Base-by-base conservation (phyloP, 2,329 filamentous ascomycete genomes). In the Diaporthe citriasiana region DNA sequence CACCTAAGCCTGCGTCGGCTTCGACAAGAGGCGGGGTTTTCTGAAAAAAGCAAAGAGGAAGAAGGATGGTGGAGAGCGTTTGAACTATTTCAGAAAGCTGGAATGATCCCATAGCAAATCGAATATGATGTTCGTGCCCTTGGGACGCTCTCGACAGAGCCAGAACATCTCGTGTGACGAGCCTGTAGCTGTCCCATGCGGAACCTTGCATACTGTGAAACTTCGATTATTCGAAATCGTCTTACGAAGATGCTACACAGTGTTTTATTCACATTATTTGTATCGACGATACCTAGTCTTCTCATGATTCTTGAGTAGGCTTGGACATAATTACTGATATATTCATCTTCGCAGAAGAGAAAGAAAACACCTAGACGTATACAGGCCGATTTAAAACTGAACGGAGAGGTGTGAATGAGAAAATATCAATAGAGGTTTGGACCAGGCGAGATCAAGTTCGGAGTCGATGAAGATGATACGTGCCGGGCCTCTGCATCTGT, bases 1-100 rank as follows among this genome's bases (percentile, higher is more conserved):
- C 84, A 87, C 68, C 78, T 88, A 76, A 86, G 84, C 71, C 77
- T 86, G 63, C 79, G 82, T 33, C 83, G 81, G 40, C 78, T 87
- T 17, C 81, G 82, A 63, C 59, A 60, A 27, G 78, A 78, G 10
- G 78, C 82, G 5, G 84, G 84, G 0, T 88, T 87, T 66, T 78
- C 76, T 5, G 83, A 82, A 45, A 80, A 85, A 63, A 80, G 78
- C 38, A 77, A 82, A 30, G 85, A 83, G 0, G 77, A 81, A 13
- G 78, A 82, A 30, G 83, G 83, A 5, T 87, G 85, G 86, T 75
- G 84, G 59, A 81, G 83, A 56, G 81, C 82, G 0, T 87, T 88
- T 77, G 81, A 83, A 73, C 80, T 80, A 68, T 85, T 87, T 76
- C 81, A 81, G 73, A 78, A 80, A 33, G 84, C 84, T 2, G 84